phyloP scores from a whole-genome alignment of 768 basidiomycete genomes.

The Fibroporia radiculosa region DNA sequence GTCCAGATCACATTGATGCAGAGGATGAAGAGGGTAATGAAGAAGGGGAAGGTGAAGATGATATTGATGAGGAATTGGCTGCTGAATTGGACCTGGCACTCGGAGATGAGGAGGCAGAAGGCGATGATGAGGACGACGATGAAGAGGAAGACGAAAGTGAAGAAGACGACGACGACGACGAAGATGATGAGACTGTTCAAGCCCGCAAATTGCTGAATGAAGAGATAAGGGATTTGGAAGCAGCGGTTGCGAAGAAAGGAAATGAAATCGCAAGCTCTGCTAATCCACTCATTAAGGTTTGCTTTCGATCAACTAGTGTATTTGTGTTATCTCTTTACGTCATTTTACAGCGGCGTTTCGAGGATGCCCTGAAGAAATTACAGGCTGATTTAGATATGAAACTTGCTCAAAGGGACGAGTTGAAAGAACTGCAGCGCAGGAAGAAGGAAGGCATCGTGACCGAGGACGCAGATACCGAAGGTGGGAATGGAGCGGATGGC shows the following conservation, averaged over 20 bases:
- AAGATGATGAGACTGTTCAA: conserved; percentile 67
- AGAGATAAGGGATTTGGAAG: conserved; percentile 84
- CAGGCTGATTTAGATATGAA: conserved; percentile 84
- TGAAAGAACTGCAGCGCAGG: conserved; percentile 67
- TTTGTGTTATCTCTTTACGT: neutral
- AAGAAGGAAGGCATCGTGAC: conserved; percentile 55
- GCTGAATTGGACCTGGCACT: conserved; percentile 84
- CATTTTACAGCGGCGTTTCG: conserved; percentile 71
- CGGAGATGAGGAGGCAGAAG: conserved; percentile 55
- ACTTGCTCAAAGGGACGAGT: conserved; percentile 65
- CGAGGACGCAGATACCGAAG: conserved; percentile 34
- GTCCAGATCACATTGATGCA: conserved; percentile 47
- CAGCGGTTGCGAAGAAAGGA: conserved; percentile 79
- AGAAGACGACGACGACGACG: conserved; percentile 74
- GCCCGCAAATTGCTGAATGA: conserved; percentile 77
- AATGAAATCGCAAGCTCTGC: conserved; percentile 75
- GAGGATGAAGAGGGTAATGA: conserved; percentile 51
- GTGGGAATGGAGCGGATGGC: conserved; percentile 30
- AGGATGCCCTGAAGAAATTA: conserved; percentile 86
- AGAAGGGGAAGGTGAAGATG: conserved; percentile 65
- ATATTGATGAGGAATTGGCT: conserved; percentile 83
- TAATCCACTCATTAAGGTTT: conserved; percentile 82
- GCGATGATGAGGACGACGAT: conserved; percentile 58
- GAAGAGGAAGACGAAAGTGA: conserved; percentile 43
- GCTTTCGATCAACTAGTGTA: conserved; percentile 2